Evolutionary conservation across 2,329 filamentous ascomycete species (phyloP).

Genomic region (Penicillium sp.): DNA sequence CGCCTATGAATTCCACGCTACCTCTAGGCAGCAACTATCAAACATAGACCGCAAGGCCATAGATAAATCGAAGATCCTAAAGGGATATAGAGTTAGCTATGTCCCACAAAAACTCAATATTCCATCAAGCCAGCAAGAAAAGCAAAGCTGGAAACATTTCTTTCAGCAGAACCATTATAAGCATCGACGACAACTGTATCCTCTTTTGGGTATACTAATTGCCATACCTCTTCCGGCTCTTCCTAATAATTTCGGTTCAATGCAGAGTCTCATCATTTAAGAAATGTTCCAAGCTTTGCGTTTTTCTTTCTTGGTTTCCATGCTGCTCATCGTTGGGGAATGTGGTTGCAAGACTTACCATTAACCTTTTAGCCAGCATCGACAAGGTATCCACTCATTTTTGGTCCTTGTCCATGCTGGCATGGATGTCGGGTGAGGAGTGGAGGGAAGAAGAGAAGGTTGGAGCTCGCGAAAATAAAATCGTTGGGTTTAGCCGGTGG

Average conservation of each 20-base stretch:
- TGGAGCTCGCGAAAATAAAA: conserved; percentile 20
- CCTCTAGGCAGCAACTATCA: neutral
- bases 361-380: conserved; percentile 4
- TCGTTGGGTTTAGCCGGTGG: conserved; percentile 9
- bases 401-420: conserved; percentile 8
- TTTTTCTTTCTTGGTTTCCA: conserved; percentile 1
- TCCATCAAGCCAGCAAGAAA: neutral
- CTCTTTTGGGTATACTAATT: conserved; percentile 20
- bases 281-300: conserved; percentile 19
- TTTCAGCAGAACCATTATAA: conserved; percentile 51
- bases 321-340: neutral
- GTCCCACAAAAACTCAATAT: neutral
- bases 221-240: conserved; percentile 51
- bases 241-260: conserved; percentile 47
- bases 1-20: neutral
- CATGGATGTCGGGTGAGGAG: conserved; percentile 1
- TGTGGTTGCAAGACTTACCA: conserved; percentile 7
- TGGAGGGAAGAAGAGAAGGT: conserved; percentile 3
- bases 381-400: conserved; percentile 5
- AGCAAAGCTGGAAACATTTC: conserved; percentile 21
- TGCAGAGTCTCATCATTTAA: conserved; percentile 45
- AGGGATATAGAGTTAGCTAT: neutral
- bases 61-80: neutral
- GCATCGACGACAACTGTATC: conserved; percentile 44
- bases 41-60: neutral